Evolutionary conservation across 2,329 filamentous ascomycete genomes (phyloP).

Genomic region (Escovopsis sp.): DNA sequence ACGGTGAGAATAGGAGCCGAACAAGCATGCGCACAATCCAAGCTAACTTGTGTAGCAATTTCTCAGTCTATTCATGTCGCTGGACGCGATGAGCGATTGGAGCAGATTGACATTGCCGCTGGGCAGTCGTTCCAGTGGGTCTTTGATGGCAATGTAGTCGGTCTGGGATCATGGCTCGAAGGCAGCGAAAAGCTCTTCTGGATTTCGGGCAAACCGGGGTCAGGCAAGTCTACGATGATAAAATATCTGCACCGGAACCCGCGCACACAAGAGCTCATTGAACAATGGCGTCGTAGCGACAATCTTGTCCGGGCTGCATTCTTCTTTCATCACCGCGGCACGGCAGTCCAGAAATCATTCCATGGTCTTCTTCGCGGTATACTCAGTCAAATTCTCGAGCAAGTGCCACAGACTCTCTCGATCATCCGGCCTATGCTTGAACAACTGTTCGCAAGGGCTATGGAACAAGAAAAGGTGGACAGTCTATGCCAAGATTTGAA

Average conservation of each 20-base stretch:
- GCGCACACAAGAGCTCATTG: not conserved
- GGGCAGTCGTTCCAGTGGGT: conserved; percentile 2
- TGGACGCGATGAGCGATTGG: not conserved
- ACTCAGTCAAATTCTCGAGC: conserved; percentile 1
- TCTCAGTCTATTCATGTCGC: not conserved
- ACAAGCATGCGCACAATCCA: not conserved
- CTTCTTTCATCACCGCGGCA: conserved; percentile 2
- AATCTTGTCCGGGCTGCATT: not conserved
- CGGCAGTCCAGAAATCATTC: not conserved
- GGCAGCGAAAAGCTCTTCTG: not conserved
- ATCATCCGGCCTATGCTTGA: not conserved
- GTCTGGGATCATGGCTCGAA: not conserved
- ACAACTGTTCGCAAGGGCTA: not conserved
- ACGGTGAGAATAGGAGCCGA: not conserved
- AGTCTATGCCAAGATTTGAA: not conserved
- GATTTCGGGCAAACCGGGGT: conserved; percentile 1
- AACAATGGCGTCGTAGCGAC: not conserved
- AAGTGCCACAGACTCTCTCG: not conserved
- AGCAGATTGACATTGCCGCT: not conserved
- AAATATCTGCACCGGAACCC: conserved; percentile 1
- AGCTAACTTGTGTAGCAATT: not conserved
- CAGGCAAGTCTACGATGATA: conserved; percentile 3
- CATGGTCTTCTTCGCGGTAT: conserved; percentile 1
- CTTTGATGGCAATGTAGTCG: not conserved
- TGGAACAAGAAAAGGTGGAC: not conserved